Base-by-base conservation (phyloP, 768 basidiomycete genomes). In the Sarcodon sp. region DNA sequence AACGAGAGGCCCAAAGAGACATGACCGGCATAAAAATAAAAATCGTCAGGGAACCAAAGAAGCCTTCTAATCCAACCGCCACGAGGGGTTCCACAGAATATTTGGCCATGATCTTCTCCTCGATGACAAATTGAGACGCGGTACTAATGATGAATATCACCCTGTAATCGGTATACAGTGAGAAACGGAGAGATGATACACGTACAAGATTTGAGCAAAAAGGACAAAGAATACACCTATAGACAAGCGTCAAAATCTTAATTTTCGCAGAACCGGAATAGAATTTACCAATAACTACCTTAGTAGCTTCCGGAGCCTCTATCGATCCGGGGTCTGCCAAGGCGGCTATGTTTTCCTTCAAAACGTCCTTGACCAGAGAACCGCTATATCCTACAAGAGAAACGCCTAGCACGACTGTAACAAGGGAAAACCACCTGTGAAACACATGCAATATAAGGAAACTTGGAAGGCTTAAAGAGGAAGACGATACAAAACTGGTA, bases 121-220 rank as follows among this genome's bases (percentile, higher is more conserved):
- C 96, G 12, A 96, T 75, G 41, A 97, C 93, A 60, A 93, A 93
- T 61, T 93, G 91, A 8, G 80, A 78, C 48, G 91, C 91, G 31
- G 88, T 87, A 68, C 88, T 92, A 32, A 44, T 43, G 32, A 44
- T 18, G 45, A 13, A 47, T 12, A 35, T 41, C 36, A 31, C 18
- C 33, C 18, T 18, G 33, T 39, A 45, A 18, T 33, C 32, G 36
- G 47, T 37, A 49, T 49, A 49, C 51, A 49, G 48, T 50, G 44
- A 43, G 43, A 54, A 52, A 50, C 35, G n/a, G 50, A 35, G 35
- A 50, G 50, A 49, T 33, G 13, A 51, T 35, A 49, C 36, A 60
- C 83, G 72, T 61, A 90, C 87, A 97, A 97, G 53, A 96, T 65
- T 64, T 98, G 94, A 21, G 94, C 94, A 61, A 96, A 91, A 31